Conservation (phyloP, 2,329 filamentous ascomycete species). For the Orbilia javanica region DNA sequence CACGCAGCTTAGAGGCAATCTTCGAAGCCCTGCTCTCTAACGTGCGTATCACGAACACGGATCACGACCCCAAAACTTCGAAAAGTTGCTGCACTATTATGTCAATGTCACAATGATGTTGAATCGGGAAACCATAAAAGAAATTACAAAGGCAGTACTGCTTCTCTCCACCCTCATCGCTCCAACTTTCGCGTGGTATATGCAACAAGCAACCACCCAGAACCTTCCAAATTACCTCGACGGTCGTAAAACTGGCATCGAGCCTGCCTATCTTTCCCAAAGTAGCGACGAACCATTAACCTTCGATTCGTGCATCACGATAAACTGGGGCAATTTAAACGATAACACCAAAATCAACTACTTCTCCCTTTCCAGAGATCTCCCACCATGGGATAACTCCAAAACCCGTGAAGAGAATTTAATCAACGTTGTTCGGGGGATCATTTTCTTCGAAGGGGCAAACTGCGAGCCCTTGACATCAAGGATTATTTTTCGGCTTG, state of each 20-base stretch:
- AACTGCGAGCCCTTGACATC: slow-evolving; percentile 24
- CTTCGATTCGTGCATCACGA: slow-evolving; percentile 18
- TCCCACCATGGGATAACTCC: slow-evolving; percentile 15
- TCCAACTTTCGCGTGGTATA: slow-evolving; percentile 30
- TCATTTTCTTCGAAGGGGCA: slow-evolving; percentile 26
- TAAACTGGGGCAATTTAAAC: slow-evolving; percentile 11
- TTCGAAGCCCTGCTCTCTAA: not conserved
- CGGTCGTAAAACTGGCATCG: not conserved
- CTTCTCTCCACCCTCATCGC: not conserved
- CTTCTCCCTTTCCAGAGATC: slow-evolving; percentile 30
- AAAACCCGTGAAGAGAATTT: slow-evolving; percentile 8
- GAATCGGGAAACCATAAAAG: not conserved
- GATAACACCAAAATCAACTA: slow-evolving; percentile 15
- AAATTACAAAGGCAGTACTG: not conserved
- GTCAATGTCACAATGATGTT: not conserved
- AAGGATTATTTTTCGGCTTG: slow-evolving; percentile 24
- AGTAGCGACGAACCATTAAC: slow-evolving; percentile 1
- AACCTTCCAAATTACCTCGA: not conserved
- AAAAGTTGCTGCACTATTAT: no score
- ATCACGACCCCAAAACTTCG: no score
- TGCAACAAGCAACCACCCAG: slow-evolving; percentile 37
- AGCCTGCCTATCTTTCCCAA: slow-evolving; percentile 24
- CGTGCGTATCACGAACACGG: no score
- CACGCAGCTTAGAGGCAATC: not conserved
- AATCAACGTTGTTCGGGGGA: not conserved